phyloP scores from a whole-genome alignment of 2,329 filamentous ascomycete genomes.

The Pezicula neosporulosa region DNA sequence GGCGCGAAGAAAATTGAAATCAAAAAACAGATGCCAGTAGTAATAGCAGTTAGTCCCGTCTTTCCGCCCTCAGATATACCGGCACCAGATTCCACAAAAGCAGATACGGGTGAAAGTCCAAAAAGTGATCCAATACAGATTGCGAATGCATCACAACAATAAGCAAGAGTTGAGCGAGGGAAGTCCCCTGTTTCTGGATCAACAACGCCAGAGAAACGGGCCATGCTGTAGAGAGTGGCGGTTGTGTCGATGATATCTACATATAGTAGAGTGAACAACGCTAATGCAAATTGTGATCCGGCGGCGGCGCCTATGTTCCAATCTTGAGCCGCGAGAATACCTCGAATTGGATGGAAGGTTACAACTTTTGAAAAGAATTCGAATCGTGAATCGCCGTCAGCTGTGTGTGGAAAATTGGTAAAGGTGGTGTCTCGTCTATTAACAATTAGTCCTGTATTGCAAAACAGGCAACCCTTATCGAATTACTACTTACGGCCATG shows the following conservation, averaged over 20 bases:
- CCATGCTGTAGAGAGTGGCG: slow-evolving; percentile 73
- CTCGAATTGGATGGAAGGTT: slow-evolving; percentile 63
- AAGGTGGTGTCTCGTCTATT: slow-evolving; percentile 57
- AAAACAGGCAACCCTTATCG: not conserved
- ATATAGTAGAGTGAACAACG: slow-evolving; percentile 71
- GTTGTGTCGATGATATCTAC: slow-evolving; percentile 75
- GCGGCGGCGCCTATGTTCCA: slow-evolving; percentile 49
- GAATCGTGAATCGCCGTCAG: slow-evolving; percentile 60
- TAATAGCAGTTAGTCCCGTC: slow-evolving; percentile 66
- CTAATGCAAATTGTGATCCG: slow-evolving; percentile 59
- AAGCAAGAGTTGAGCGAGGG: slow-evolving; percentile 75
- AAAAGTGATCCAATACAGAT: slow-evolving; percentile 67
- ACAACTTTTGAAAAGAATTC: slow-evolving; percentile 69
- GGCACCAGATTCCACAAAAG: slow-evolving; percentile 69
- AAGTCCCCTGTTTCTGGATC: slow-evolving; percentile 68
- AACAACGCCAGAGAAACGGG: slow-evolving; percentile 63
- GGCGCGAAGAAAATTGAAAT: slow-evolving; percentile 69
- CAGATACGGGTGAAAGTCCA: slow-evolving; percentile 65
- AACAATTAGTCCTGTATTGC: not conserved
- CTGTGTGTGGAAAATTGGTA: slow-evolving; percentile 66
- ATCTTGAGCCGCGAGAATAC: slow-evolving; percentile 57
- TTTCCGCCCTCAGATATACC: slow-evolving; percentile 70
- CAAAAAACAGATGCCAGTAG: slow-evolving; percentile 64
- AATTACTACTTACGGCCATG: slow-evolving; percentile 58
- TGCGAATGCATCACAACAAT: slow-evolving; percentile 64